Evolutionary conservation across 2,329 filamentous ascomycete genomes (phyloP).

Genomic region (Meredithiella fracta): DNA sequence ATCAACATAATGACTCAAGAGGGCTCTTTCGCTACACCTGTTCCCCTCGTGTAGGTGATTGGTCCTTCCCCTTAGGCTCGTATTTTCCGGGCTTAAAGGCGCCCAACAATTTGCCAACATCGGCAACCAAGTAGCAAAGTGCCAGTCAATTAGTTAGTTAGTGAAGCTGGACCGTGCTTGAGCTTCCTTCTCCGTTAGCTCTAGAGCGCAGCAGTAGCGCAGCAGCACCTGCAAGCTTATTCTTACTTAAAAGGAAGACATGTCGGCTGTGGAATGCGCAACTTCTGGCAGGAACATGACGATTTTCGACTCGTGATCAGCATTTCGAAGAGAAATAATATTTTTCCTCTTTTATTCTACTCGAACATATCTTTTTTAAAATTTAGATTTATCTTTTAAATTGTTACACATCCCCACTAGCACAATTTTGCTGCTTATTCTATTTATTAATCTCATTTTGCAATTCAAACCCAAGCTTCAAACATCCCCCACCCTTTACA

Average conservation of each 20-base stretch:
- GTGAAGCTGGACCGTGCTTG: conserved; percentile 2
- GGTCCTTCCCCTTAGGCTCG: neutral
- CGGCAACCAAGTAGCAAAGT: too few relatives aligned
- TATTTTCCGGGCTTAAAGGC: neutral
- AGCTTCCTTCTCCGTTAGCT: neutral
- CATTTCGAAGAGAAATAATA: neutral
- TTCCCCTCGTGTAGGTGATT: neutral
- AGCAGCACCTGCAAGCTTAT: neutral
- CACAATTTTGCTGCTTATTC: neutral
- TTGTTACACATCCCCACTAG: neutral
- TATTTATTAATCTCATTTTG: neutral
- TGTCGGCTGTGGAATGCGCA: neutral
- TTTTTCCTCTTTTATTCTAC: conserved; percentile 1
- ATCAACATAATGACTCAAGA: neutral
- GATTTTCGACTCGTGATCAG: conserved; percentile 7
- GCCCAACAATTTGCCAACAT: too few relatives aligned
- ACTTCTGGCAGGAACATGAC: neutral
- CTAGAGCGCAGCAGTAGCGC: too few relatives aligned
- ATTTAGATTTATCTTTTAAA: neutral
- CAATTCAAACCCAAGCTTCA: too few relatives aligned
- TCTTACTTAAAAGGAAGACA: neutral
- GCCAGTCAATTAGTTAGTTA: too few relatives aligned
- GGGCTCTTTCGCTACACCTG: too few relatives aligned
- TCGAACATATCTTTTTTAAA: neutral
- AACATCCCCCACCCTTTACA: too few relatives aligned